Evolutionary conservation across 148 eudicot genomes (phyloP), one percentile per base, ranked within the genome.

Genomic region (Diospyros lotus): DNA sequence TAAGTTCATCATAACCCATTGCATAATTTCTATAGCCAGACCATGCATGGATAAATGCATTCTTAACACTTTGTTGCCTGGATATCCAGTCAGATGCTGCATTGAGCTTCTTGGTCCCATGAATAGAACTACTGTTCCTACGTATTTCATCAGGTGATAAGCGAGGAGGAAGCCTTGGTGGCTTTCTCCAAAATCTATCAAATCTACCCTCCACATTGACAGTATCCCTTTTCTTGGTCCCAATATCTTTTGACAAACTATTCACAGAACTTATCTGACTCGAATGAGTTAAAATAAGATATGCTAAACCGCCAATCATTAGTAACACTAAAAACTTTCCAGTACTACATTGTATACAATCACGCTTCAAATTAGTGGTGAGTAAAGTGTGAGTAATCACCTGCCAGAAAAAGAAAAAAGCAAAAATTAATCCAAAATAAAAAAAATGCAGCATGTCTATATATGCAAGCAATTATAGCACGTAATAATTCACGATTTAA

Each of bases 1-100:
- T 89, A 75, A 94, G 97, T 75, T 94, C 98, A 82, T 94, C 97
- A 83, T 76, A 83, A 43, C 97, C 98, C 96, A 94, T 92, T 9
- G 97, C 92, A 77, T 86, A 87, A 60, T 73, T 85, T 74, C 80
- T 85, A 80, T 92, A 94, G 68, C 96, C 98, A 71, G 92, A 89
- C 98, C 96, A 94, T 4, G 98, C 98, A 82, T 94, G 98, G 75
- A 85, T 76, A 82, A 94, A 94, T 69, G 98, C 96, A 54, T 86
- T 86, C 73, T 76, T 92, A 70, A 92, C 97, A 70, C 73, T 85
- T 61, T 85, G 82, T 80, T 90, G 93, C 78, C 86, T 89, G 48
- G 72, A 81, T 76, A 38, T 81, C 98, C 97, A 94, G 67, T 87
- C 82, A 55, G 84, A 66, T 39, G 74, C 86, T 55, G 78, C 79